Percentiles rank a stretch among this genome's conserved stretches.
These are phyloP conservation scores for Scheffersomyces stipitis DNA, from an alignment of 805 yeast species.

Conservation along the genomic window DNA sequence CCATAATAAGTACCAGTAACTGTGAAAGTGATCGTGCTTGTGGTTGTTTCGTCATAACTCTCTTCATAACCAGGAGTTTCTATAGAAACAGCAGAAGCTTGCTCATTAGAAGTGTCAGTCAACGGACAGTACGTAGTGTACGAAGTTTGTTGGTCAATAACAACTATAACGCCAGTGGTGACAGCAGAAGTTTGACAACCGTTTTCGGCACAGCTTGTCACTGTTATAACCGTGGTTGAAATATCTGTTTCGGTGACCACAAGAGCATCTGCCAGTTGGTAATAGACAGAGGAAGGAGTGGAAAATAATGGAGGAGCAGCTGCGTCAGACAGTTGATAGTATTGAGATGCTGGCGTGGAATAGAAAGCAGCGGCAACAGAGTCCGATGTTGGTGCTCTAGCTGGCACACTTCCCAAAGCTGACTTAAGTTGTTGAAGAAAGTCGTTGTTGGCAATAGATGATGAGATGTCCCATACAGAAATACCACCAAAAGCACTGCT, in stretches of 20 bases:
- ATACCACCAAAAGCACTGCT: neutral
- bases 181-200: constrained; percentile 26
- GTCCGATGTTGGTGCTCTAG: neutral
- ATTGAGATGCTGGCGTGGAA: neutral
- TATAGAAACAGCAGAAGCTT: neutral
- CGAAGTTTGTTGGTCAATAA: neutral
- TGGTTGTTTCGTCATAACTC: neutral
- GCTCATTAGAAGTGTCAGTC: neutral
- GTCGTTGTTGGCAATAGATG: neutral
- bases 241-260: constrained; percentile 16
- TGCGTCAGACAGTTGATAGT: too few species aligned
- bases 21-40: neutral
- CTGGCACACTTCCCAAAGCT: neutral
- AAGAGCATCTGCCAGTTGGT: neutral
- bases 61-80: neutral
- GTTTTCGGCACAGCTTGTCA: constrained; percentile 38
- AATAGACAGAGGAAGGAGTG: too few species aligned
- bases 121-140: neutral
- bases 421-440: neutral
- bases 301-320: too few species aligned
- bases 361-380: neutral
- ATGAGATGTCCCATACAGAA: neutral
- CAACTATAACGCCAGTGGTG: constrained; percentile 31
- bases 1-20: neutral
- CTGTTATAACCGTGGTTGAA: constrained; percentile 29